Evolutionary conservation across 139 green algal genomes (phyloP), one percentile per base, ranked within the genome.

Genomic region (Choricystis sp.): DNA sequence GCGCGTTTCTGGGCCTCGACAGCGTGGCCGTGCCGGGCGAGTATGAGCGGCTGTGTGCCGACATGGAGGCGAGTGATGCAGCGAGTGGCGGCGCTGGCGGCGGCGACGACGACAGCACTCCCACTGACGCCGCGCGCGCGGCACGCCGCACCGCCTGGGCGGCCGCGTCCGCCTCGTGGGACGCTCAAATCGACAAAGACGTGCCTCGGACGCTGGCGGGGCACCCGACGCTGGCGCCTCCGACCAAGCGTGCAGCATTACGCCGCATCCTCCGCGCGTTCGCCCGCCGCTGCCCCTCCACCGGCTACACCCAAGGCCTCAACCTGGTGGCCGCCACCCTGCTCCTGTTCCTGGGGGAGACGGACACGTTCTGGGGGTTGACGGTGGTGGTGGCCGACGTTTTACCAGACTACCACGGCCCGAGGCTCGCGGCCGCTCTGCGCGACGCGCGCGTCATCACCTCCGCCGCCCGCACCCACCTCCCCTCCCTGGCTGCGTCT

Each of bases 221-320:
- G 1, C 86, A 91, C 67, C 70, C 75, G 40, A 9, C 40, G 9
- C 40, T 52, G 9, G 16, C 40, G 9, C 9, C 40, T 16, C 40
- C 40, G 40, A 61, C 58, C 25, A 82, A 85, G 16, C 66, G 75
- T 20, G 66, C 56, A 14, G 77, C 72, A 19, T 76, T 95, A 68
- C 71, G 83, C 20, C 66, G 77, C 16, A 77, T 95, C 29, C 69
- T 95, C 63, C 71, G 70, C 1, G 83, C 85, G 22, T 95, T 86
- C 69, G 66, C 82, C 14, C 66, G 77, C 20, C 75, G 84, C 66
- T 91, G 90, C 67, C 66, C 79, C 0, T 23, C 60, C 20, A 79
- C 93, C 21, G 87, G 87, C 19, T 95, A 95, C 74, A 93, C 84
- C 69, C 86, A 94, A 79, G 86, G 87, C 31, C 84, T 95, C 70